Evolutionary conservation across 2,329 filamentous ascomycete species (phyloP).

Genomic region (Drechslera avenae): DNA sequence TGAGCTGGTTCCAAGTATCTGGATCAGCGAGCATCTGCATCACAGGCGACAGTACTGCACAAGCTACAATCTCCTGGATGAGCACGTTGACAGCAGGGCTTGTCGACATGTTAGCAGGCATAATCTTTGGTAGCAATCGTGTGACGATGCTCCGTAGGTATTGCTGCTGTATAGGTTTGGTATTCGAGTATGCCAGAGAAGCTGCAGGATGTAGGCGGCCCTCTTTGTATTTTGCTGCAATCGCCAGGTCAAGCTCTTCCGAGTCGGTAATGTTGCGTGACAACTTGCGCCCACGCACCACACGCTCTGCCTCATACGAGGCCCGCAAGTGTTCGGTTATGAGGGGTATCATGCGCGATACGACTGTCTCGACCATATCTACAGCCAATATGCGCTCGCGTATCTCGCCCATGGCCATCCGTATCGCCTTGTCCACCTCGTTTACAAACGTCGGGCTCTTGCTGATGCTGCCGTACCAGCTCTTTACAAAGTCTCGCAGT

Average conservation of each 20-base stretch:
- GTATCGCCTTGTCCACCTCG: conserved; percentile 81
- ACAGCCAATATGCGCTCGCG: conserved; percentile 73
- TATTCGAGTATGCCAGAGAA: conserved; percentile 80
- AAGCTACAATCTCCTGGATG: conserved; percentile 87
- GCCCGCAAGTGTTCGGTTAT: conserved; percentile 87
- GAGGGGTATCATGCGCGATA: conserved; percentile 83
- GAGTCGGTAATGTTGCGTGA: conserved; percentile 92
- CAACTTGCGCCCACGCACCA: conserved; percentile 83
- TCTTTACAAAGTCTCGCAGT: conserved; percentile 80
- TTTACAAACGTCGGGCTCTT: conserved; percentile 78
- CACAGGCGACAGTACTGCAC: conserved; percentile 84
- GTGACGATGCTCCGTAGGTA: conserved; percentile 79
- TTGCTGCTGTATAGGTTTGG: conserved; percentile 83
- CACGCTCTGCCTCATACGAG: conserved; percentile 86
- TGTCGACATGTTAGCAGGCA: conserved; percentile 74
- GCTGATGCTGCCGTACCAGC: conserved; percentile 90
- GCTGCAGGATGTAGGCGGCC: conserved; percentile 88
- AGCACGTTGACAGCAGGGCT: conserved; percentile 82
- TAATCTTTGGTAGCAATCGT: conserved; percentile 72
- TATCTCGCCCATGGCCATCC: conserved; percentile 72
- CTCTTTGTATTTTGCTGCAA: conserved; percentile 90
- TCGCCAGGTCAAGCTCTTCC: conserved; percentile 91
- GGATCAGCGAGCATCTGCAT: conserved; percentile 83
- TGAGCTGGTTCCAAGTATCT: conserved; percentile 95
- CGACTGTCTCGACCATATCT: conserved; percentile 83